Evolutionary conservation across 192 early-diverging fungal species (phyloP).

Genomic region (Backusella luteola): DNA sequence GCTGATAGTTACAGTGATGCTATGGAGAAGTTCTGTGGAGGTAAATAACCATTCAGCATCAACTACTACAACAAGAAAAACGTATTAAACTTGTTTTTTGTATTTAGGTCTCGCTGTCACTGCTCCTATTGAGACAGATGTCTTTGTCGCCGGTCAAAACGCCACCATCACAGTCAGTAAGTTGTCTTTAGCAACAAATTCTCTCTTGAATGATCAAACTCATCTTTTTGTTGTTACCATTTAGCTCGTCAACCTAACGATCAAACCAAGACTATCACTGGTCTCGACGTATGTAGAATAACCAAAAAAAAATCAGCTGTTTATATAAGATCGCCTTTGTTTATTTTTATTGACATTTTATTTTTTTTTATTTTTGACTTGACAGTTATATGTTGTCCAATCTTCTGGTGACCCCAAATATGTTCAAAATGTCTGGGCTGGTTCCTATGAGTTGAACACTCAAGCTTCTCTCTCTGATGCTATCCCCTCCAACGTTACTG

Average conservation of each 20-base stretch:
- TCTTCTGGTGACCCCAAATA: slow-evolving; percentile 16
- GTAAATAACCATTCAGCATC: background rate
- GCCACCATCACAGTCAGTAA: slow-evolving; percentile 30
- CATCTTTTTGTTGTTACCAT: background rate
- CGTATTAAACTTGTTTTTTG: background rate
- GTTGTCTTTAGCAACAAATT: background rate
- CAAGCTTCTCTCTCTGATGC: slow-evolving; percentile 23
- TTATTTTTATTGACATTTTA: slow-evolving; percentile 9
- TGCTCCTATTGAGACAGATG: slow-evolving; percentile 2
- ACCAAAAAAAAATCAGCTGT: background rate
- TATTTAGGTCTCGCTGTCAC: slow-evolving; percentile 17
- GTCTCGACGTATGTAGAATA: slow-evolving; percentile 20
- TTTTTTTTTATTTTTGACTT: background rate
- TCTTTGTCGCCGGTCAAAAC: slow-evolving; percentile 15
- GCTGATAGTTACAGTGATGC: slow-evolving; percentile 14
- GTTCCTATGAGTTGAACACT: slow-evolving; percentile 23
- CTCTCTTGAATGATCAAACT: background rate
- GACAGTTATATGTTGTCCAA: slow-evolving; percentile 12
- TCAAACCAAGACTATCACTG: slow-evolving; percentile 23
- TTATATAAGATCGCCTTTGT: background rate
- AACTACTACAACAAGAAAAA: background rate
- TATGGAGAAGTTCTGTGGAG: slow-evolving; percentile 19
- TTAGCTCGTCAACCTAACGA: slow-evolving; percentile 22
- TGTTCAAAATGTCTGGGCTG: slow-evolving; percentile 25
- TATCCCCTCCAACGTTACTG: slow-evolving; percentile 4